Evolutionary conservation across 331 rosid genomes (phyloP), one percentile per base, ranked within the genome.

Genomic region (Pyracantha coccinea): DNA sequence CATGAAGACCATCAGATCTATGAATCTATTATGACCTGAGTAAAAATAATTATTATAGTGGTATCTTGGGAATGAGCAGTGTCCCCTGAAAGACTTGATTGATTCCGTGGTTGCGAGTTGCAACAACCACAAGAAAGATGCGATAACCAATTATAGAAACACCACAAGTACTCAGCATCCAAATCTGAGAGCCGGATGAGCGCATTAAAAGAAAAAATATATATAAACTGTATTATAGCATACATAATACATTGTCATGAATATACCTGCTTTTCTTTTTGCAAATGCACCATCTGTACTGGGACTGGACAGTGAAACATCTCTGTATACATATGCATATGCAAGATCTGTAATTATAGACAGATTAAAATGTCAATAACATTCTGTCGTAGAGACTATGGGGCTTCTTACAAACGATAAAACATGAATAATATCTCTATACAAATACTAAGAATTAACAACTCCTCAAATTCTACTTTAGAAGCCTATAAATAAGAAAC

Each of bases 241-340:
- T 23, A 63, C 5, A 44, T 31, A 45, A 8, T 54, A 66, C 68
- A 53, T 31, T 66, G 41, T 70, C 70, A 78, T 68, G 27, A 69
- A 29, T 52, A 35, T 85, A 92, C 96, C 97, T 83, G 91, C 88
- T 92, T 95, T 95, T 79, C 97, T 84, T 87, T 95, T 95, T 35
- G 87, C 76, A 78, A 67, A 78, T 31, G 82, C 80, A 78, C 82
- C 90, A 44, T 83, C 91, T 19, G 80, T 80, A 68, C 53, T 10
- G 5, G 83, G 61, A 29, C 76, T 58, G 44, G 85, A 80, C 44
- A 21, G 41, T 60, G 73, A 78, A 77, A 86, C 91, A 75, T 95
- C 97, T 76, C 99, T 87, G 88, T 85, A 95, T 68, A 95, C 99
- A 80, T 90, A 95, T 38, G 92, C 87, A 89, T 75, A 88, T 52